These are phyloP conservation scores for Microthyrium microscopicum DNA, from an alignment of 2,329 filamentous ascomycete genomes.

Conservation along the genomic window DNA sequence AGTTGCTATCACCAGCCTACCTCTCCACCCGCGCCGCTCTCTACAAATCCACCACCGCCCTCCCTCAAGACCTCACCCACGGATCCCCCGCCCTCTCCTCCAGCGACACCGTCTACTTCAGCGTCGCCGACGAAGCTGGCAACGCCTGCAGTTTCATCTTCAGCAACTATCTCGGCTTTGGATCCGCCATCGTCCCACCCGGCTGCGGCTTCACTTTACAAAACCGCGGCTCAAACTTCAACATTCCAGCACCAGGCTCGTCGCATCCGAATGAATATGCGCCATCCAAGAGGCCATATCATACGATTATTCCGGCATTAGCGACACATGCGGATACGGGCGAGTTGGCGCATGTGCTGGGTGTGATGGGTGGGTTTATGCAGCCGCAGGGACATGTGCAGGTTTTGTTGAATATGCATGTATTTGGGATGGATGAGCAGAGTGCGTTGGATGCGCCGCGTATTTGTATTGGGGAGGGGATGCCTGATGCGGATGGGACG, in stretches of 20 bases:
- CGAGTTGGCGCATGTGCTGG: constrained; percentile 69
- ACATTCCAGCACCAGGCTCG: constrained; percentile 41
- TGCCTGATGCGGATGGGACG: constrained; percentile 41
- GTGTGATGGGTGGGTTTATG: constrained; percentile 98
- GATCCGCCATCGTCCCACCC: constrained; percentile 67
- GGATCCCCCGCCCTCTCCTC: constrained; percentile 73
- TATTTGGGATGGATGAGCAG: constrained; percentile 69
- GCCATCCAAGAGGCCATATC: constrained; percentile 78
- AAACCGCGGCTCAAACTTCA: constrained; percentile 82
- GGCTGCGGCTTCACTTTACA: constrained; percentile 89
- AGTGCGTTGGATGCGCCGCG: constrained; percentile 78
- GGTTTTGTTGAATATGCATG: constrained; percentile 74
- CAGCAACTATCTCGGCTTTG: constrained; percentile 81
- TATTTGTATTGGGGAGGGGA: constrained; percentile 68
- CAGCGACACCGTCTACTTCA: constrained; percentile 91
- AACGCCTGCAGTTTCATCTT: constrained; percentile 97
- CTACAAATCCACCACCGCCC: constrained; percentile 36
- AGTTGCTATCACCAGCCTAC: constrained; percentile 57
- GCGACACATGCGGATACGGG: constrained; percentile 62
- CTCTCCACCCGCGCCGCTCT: constrained; percentile 52
- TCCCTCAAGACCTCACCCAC: constrained; percentile 36
- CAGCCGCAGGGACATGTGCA: constrained; percentile 95
- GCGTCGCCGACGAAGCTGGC: constrained; percentile 61
- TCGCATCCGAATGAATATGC: constrained; percentile 74
- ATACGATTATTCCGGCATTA: constrained; percentile 91